Base-by-base conservation (phyloP, 2,329 filamentous ascomycete species). In the Huntiella decipiens region DNA sequence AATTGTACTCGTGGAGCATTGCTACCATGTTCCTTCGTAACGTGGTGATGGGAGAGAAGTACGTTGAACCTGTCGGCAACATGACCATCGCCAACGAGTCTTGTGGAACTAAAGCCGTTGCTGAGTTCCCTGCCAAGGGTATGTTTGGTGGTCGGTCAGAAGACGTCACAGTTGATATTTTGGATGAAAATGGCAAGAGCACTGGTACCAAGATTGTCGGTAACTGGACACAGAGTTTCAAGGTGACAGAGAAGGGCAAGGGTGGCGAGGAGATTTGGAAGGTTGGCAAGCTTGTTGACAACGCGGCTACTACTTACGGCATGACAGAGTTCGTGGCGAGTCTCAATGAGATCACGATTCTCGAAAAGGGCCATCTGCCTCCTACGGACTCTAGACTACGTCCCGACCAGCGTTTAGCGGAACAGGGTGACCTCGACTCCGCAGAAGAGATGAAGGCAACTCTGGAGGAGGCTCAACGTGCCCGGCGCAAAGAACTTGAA, bases 31-130 rank as follows among this genome's bases (percentile, higher is more conserved):
- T 95, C 63, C 64, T 98, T 46, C 77, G 91, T 41, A 98, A 98
- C 58, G 85, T 98, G 44, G 92, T 98, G 46, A 88, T 93, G 55
- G 91, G 91, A 35, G 91, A 98, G 62, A 98, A 96, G 62, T 98
- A 98, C 58, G 77, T 96, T 10, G 91, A 98, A 62, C 91, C 91
- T 0, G 84, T 92, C 1, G 87, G 87, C 39, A 84, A 74, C 38
- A 91, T 96, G 83, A 77, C 79, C 17, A 74, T 98, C 32, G 65
- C 74, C 52, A 88, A 88, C 58, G 91, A 98, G 56, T 80, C 73
- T 4, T 85, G 79, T 0, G 85, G 87, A 5, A 77, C 82, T 53
- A 87, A 84, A 58, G 83, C 86, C 1, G 70, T 79, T n/a, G 76
- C 85, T 40, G 86, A 88, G 48, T 98, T 98, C 66, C 92, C 91